These are phyloP conservation scores for Urtica urens DNA, from an alignment of 306 rosid species.

Conservation along the genomic window DNA sequence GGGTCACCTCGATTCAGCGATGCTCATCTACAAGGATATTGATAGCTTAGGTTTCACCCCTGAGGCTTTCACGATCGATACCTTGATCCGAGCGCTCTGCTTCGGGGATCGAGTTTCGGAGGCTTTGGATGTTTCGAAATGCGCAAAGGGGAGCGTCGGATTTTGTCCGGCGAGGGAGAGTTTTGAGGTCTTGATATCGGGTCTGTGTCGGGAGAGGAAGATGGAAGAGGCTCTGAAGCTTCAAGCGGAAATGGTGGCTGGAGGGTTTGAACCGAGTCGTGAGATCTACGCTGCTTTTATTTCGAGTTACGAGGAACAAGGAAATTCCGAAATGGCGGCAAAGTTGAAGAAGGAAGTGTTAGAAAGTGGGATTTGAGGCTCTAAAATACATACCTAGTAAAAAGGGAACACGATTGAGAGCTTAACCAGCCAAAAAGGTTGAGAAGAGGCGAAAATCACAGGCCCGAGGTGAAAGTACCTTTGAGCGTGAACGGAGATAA, in stretches of 20 bases:
- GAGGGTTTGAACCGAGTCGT: slow-evolving; percentile 40
- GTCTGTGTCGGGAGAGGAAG: slow-evolving; percentile 44
- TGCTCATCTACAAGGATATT: slow-evolving; percentile 62
- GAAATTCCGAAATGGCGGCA: slow-evolving; percentile 49
- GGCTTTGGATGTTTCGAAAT: slow-evolving; percentile 35
- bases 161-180: slow-evolving; percentile 36
- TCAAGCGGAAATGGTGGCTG: slow-evolving; percentile 82
- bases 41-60: slow-evolving; percentile 43
- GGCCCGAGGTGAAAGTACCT: no score
- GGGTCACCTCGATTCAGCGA: slow-evolving; percentile 46
- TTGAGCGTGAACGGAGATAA: no score
- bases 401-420: no score
- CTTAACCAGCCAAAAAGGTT: no score
- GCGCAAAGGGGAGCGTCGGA: slow-evolving; percentile 25
- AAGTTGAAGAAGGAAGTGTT: slow-evolving; percentile 53
- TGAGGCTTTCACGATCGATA: slow-evolving; percentile 31
- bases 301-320: slow-evolving; percentile 39
- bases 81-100: slow-evolving; percentile 31
- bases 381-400: no score
- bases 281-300: slow-evolving; percentile 53
- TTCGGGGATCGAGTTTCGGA: slow-evolving; percentile 39
- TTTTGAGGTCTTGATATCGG: slow-evolving; percentile 47
- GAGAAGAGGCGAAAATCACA: no score
- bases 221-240: slow-evolving; percentile 57
- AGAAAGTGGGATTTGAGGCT: slow-evolving; percentile 27